A percentile compares a stretch with the other conserved stretches of the same genome.
Conservation (phyloP, 2,329 filamentous ascomycete species). For the Rhinocladiella mackenziei region DNA sequence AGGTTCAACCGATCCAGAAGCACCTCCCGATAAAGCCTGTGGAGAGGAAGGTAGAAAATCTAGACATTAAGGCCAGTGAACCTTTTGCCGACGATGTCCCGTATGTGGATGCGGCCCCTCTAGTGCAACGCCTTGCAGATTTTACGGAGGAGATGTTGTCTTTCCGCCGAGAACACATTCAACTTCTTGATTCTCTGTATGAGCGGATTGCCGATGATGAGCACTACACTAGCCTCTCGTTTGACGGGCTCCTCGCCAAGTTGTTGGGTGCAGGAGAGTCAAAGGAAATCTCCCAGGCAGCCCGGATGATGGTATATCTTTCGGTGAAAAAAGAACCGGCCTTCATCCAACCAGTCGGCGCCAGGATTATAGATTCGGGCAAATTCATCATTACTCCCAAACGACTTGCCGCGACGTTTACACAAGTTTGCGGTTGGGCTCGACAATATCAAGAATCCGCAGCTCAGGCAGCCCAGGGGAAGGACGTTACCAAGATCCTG, state of each 20-base stretch:
- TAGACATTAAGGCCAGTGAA: slow-evolving; percentile 35
- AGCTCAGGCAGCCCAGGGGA: slow-evolving; percentile 34
- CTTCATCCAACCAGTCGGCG: slow-evolving; percentile 3
- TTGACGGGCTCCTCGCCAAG: slow-evolving; percentile 39
- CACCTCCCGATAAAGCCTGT: slow-evolving; percentile 23
- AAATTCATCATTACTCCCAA: slow-evolving; percentile 46
- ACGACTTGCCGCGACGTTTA: slow-evolving; percentile 45
- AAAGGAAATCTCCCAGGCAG: slow-evolving; percentile 34
- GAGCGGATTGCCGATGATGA: slow-evolving; percentile 38
- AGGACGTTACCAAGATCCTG: slow-evolving; percentile 26
- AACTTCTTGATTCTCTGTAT: slow-evolving; percentile 38
- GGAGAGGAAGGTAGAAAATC: slow-evolving; percentile 2
- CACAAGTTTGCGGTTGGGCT: slow-evolving; percentile 54
- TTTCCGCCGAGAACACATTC: slow-evolving; percentile 36
- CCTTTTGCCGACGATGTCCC: slow-evolving; percentile 38
- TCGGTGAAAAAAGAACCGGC: slow-evolving; percentile 8
- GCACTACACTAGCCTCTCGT: slow-evolving; percentile 34
- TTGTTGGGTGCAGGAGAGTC: slow-evolving; percentile 34
- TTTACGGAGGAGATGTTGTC: slow-evolving; percentile 36
- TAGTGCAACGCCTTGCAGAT: slow-evolving; percentile 35
- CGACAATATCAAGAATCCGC: slow-evolving; percentile 53
- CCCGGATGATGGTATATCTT: slow-evolving; percentile 13
- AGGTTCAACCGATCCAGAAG: slow-evolving; percentile 20
- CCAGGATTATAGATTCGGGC: background rate
- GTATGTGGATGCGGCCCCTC: slow-evolving; percentile 35